A percentile compares a stretch with the other conserved stretches of the same genome.
These are phyloP conservation scores for Fusarium succisae DNA, from an alignment of 2,329 filamentous ascomycete species.

Conservation along the genomic window DNA sequence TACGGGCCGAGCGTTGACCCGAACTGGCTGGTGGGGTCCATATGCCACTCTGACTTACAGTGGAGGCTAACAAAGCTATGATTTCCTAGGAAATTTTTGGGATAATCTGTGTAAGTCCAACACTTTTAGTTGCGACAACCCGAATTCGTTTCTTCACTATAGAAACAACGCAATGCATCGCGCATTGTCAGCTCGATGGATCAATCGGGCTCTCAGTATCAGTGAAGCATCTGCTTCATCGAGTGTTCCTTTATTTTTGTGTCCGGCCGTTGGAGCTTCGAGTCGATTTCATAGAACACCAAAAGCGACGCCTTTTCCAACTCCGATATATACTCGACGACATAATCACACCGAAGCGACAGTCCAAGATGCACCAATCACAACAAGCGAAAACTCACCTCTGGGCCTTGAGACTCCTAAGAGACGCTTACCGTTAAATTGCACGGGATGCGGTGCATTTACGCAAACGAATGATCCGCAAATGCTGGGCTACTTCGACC, in stretches of 20 bases:
- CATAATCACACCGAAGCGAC: slow-evolving; percentile 42
- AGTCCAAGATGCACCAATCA: neutral
- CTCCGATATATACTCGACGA: slow-evolving; percentile 34
- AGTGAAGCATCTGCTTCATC: slow-evolving; percentile 48
- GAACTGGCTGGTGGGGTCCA: slow-evolving; percentile 25
- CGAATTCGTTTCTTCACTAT: neutral
- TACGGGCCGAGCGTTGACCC: slow-evolving; percentile 44
- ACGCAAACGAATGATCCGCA: slow-evolving; percentile 63
- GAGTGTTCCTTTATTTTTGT: slow-evolving; percentile 59
- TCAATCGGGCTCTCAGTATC: slow-evolving; percentile 55
- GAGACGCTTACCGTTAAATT: slow-evolving; percentile 62
- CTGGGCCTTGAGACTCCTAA: neutral
- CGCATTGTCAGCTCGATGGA: slow-evolving; percentile 54
- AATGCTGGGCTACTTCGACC: slow-evolving; percentile 66
- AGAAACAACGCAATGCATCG: slow-evolving; percentile 53
- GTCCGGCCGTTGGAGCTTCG: slow-evolving; percentile 52
- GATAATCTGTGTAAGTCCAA: slow-evolving; percentile 23
- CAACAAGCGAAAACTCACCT: neutral
- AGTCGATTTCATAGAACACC: slow-evolving; percentile 21
- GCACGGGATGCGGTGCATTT: slow-evolving; percentile 72
- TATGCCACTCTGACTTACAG: slow-evolving; percentile 13
- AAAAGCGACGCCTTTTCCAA: slow-evolving; percentile 13
- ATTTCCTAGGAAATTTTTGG: slow-evolving; percentile 41
- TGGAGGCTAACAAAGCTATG: neutral
- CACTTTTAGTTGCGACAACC: slow-evolving; percentile 14